Base-by-base conservation (phyloP, 2,329 filamentous ascomycete species). In the Aspergillus oerlinghausenensis region DNA sequence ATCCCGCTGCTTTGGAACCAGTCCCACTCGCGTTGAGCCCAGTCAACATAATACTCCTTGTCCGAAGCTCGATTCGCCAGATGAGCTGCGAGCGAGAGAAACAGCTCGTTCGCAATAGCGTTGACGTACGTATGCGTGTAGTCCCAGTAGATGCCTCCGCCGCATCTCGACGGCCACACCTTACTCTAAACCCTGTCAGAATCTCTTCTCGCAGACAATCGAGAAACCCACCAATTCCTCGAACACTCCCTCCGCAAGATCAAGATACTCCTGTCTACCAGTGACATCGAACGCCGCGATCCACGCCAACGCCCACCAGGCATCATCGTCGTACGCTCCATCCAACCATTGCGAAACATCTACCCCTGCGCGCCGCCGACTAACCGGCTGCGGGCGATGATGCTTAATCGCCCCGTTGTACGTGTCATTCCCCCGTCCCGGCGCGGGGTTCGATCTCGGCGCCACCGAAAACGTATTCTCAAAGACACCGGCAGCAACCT, bases 61-160 rank as follows among this genome's bases (percentile, higher is more conserved):
- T 64, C 59, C 0, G 70, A 61, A 0, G 73, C 75, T 2, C 83
- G 79, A 42, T 80, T 83, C 1, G 82, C 82, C 7, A 85, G 75
- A 56, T 82, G 79, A 7, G 82, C 81, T 2, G 82, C 82, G 0
- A 81, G 74, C 3, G 76, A 77, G 2, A 85, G 67, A 65, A 83
- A 85, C 2, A 85, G 77, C 60, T 82, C 81, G 56, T 84, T 85
- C 2, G 80, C 75, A 32, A 86, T 82, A 1, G 82, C 80, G 57
- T 80, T 82, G 49, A 79, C 73, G 57, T 81, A 80, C 2, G 70
- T 69, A 28, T 77, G 70, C 1, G 70, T 60, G 50, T 75, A 74
- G 57, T 76, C 76, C 77, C 79, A 82, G 65, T 74, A 81, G 52
- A 83, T 73, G 17, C 79, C 72, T 5, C 67, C 78, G 28, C 74